Evolutionary conservation across 768 basidiomycete genomes (phyloP).

Genomic region (Inosperma sp.): DNA sequence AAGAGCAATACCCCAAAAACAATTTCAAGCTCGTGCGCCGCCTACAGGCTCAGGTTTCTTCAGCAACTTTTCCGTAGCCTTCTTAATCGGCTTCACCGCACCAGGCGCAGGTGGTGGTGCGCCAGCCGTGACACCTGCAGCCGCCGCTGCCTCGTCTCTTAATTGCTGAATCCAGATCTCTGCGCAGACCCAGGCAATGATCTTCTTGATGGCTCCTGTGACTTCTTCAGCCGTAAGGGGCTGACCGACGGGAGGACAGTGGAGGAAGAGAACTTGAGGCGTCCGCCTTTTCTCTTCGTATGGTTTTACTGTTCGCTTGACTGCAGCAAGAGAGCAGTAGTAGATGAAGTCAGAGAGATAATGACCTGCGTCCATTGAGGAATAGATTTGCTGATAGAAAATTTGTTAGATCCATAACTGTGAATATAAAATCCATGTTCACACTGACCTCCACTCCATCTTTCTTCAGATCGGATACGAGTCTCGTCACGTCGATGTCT

Average conservation of each 20-base stretch:
- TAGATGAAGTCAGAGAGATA: slow-evolving; percentile 75
- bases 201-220: slow-evolving; percentile 57
- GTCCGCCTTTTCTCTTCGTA: slow-evolving; percentile 38
- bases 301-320: slow-evolving; percentile 44
- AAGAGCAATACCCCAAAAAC: too few relatives aligned
- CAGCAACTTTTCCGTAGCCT: not conserved
- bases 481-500: slow-evolving; percentile 54
- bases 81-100: not conserved
- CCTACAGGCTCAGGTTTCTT: slow-evolving; percentile 1
- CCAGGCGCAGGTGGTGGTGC: not conserved
- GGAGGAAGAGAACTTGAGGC: slow-evolving; percentile 60
- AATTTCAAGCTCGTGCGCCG: not conserved
- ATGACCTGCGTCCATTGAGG: slow-evolving; percentile 72
- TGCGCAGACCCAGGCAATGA: slow-evolving; percentile 56
- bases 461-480: slow-evolving; percentile 52
- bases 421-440: slow-evolving; percentile 3
- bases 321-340: slow-evolving; percentile 71
- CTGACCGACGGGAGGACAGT: slow-evolving; percentile 64
- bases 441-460: slow-evolving; percentile 45
- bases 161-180: slow-evolving; percentile 30
- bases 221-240: slow-evolving; percentile 63
- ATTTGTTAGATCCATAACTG: slow-evolving; percentile 3
- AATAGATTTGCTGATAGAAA: slow-evolving; percentile 52
- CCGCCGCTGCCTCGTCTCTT: slow-evolving; percentile 30
- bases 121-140: slow-evolving; percentile 9